Evolutionary conservation across 2,329 filamentous ascomycete species (phyloP).

Genomic region (Curvularia sp.): DNA sequence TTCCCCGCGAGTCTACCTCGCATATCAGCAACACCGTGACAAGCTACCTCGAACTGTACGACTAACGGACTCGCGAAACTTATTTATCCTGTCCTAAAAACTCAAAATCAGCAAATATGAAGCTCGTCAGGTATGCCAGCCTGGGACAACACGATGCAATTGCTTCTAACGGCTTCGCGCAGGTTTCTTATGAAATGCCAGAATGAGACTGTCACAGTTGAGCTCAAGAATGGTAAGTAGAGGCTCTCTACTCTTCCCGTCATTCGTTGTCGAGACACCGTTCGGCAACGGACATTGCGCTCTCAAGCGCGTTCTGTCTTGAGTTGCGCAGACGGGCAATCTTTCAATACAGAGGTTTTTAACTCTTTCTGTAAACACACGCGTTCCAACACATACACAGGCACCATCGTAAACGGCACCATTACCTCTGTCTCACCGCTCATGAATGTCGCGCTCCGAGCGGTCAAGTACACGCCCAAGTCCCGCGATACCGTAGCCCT

Average conservation of each 20-base stretch:
- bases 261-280: neutral
- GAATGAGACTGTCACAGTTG: conserved; percentile 98
- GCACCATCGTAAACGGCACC: conserved; percentile 95
- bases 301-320: conserved; percentile 1
- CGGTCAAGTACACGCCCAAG: conserved; percentile 94
- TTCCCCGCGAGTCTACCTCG: conserved; percentile 32
- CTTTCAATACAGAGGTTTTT: neutral
- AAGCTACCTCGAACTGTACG: neutral
- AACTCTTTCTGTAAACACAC: neutral
- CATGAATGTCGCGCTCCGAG: conserved; percentile 97
- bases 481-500: conserved; percentile 86
- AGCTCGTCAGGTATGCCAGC: conserved; percentile 46
- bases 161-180: conserved; percentile 31
- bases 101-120: conserved; percentile 36
- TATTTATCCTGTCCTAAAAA: neutral
- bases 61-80: neutral
- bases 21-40: conserved; percentile 22
- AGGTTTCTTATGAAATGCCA: conserved; percentile 99
- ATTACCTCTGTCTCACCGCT: conserved; percentile 96
- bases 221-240: conserved; percentile 89
- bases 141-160: neutral
- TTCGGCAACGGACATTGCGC: neutral
- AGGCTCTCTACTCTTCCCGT: neutral
- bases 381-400: conserved; percentile 54
- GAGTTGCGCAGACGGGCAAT: conserved; percentile 11